phyloP scores from a whole-genome alignment of 805 yeast species.

The Schwanniomyces polymorphus region DNA sequence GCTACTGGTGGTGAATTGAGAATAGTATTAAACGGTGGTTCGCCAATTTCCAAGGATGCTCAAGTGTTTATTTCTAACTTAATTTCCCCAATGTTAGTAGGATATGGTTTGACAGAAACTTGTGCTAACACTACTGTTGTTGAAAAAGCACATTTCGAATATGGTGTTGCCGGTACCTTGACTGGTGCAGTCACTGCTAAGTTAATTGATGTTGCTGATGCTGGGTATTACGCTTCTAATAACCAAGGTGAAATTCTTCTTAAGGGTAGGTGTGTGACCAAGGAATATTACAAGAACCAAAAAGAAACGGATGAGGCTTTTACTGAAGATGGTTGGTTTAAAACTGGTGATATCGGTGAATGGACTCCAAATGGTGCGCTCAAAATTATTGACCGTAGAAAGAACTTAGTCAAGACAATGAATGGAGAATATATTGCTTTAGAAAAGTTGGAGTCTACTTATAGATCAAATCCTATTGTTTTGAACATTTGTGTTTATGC shows the following conservation, averaged over 20 bases:
- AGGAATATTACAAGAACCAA: constrained; percentile 80
- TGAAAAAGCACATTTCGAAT: constrained; percentile 64
- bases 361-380: constrained; percentile 82
- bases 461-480: constrained; percentile 79
- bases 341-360: constrained; percentile 95
- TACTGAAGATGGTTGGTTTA: constrained; percentile 87
- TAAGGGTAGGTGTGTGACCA: constrained; percentile 68
- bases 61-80: constrained; percentile 77
- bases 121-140: constrained; percentile 81
- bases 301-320: constrained; percentile 77
- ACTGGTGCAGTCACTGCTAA: constrained; percentile 84
- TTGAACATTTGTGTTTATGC: constrained; percentile 91
- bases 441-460: constrained; percentile 88
- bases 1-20: constrained; percentile 93
- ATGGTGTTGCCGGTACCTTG: constrained; percentile 79
- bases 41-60: constrained; percentile 79
- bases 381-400: constrained; percentile 87
- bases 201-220: constrained; percentile 86
- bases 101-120: constrained; percentile 97
- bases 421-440: constrained; percentile 98
- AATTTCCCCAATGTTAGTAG: constrained; percentile 84
- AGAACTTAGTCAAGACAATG: constrained; percentile 91
- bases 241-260: constrained; percentile 92
- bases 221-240: constrained; percentile 86
- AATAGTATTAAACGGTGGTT: constrained; percentile 83